Evolutionary conservation across 2,329 filamentous ascomycete genomes (phyloP), one percentile per base, ranked within the genome.

Genomic region (Samsoniella hepiali): DNA sequence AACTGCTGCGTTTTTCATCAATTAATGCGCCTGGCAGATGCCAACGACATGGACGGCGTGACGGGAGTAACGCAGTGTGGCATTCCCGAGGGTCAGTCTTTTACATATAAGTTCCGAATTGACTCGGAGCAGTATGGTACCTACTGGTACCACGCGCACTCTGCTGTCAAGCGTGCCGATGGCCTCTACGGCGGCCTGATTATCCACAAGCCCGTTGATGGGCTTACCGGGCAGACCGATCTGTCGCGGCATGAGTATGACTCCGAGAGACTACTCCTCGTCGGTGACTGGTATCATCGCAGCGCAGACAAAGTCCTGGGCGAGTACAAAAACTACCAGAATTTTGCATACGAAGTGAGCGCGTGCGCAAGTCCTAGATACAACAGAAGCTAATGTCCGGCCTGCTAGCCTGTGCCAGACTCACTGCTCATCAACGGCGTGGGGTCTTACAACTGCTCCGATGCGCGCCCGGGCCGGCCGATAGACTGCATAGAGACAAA

Each of bases 21-120:
- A 54, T 40, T 40, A 32, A 57, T 17, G 5, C 17, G n/a, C 15
- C 3, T 13, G 8, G 32, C 31, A 65, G 64, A 38, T 17, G 54
- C 45, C 44, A 65, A 65, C 38, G 64, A 64, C 65, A 88, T 89
- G 84, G 88, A 91, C 68, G 88, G 88, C 1, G 81, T 87, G 1
- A 75, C 80, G 0, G 83, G 82, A 50, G 81, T 89, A 4, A 84
- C 81, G 0, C 88, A 88, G 68, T 88, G 84, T 67, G 77, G 77
- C 1, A 84, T 90, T n/a, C 78, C 82, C 2, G 81, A 86, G 0
- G 86, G 84, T 0, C 72, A 65, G 40, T 82, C 77, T 0, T 77
- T 85, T 45, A 81, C 75, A 1, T 84, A 83, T 65, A 59, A 34
- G 10, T 63, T 63, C 22, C 38, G 27, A 32, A 59, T 63, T 10